Evolutionary conservation across 176 grass and related monocot species (phyloP).

Genomic region (Tillandsia leiboldiana): DNA sequence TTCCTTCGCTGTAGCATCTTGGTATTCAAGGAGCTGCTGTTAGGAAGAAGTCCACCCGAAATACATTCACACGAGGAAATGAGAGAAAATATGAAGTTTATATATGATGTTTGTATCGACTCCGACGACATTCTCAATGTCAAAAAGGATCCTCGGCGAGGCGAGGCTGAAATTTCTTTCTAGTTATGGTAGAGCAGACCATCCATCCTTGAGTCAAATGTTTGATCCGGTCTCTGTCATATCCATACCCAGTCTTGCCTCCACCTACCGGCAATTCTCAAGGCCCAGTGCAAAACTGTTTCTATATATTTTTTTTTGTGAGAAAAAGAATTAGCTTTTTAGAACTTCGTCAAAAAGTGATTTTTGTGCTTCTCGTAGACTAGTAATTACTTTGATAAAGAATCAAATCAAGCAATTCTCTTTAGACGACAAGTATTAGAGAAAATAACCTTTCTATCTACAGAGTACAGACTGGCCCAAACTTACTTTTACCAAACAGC

Average conservation of each 20-base stretch:
- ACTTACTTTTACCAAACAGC: slow-evolving; percentile 20
- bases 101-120: too few species aligned
- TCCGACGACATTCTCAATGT: not conserved
- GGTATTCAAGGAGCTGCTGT: not conserved
- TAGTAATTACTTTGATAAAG: too few species aligned
- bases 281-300: too few species aligned
- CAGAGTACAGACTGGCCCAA: slow-evolving; percentile 16
- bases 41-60: not conserved
- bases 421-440: too few species aligned
- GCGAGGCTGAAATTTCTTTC: not conserved
- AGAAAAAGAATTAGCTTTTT: too few species aligned
- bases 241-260: too few species aligned
- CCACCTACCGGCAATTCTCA: too few species aligned
- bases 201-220: not conserved
- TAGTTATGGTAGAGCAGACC: not conserved
- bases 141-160: not conserved
- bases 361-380: too few species aligned
- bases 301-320: too few species aligned
- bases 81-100: not conserved
- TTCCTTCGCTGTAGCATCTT: not conserved
- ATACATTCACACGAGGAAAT: not conserved
- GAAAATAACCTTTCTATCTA: slow-evolving; percentile 6
- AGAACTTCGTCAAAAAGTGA: too few species aligned
- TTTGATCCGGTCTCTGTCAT: not conserved
- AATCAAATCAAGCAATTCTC: too few species aligned